phyloP scores from a whole-genome alignment of 129 eudicot species.

The Helichrysum umbraculigerum region DNA sequence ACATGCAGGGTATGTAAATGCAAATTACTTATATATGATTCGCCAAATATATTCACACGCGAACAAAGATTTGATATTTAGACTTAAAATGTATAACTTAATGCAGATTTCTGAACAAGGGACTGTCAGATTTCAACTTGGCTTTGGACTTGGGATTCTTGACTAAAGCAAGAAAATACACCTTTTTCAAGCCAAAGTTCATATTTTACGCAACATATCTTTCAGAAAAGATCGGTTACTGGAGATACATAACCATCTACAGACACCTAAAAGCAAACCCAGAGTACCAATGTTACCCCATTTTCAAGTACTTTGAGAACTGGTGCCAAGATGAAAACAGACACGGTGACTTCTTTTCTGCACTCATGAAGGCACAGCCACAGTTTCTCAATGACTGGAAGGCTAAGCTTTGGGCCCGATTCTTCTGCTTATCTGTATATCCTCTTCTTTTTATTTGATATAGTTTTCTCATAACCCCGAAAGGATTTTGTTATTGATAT shows the following conservation, averaged over 20 bases:
- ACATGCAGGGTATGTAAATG: conserved; percentile 84
- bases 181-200: conserved; percentile 98
- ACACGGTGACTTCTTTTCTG: conserved; percentile 97
- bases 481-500: neutral
- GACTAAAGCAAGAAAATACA: conserved; percentile 95
- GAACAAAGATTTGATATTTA: neutral
- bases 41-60: neutral
- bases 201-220: conserved; percentile 93
- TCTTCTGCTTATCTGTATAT: conserved; percentile 95
- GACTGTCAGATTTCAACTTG: conserved; percentile 91
- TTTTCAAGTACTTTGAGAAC: conserved; percentile 94
- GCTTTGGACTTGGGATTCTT: conserved; percentile 97
- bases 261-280: conserved; percentile 91
- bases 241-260: conserved; percentile 98
- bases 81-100: neutral
- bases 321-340: conserved; percentile 99
- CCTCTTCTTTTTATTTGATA: neutral
- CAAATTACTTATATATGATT: neutral
- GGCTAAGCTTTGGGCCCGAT: conserved; percentile 94
- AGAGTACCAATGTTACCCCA: conserved; percentile 89
- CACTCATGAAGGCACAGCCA: conserved; percentile 97
- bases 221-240: conserved; percentile 98
- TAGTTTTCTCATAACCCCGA: too few species aligned
- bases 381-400: conserved; percentile 98
- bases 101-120: conserved; percentile 93